Evolutionary conservation across 768 basidiomycete genomes (phyloP).

Genomic region (Boletus pseudopeckii): DNA sequence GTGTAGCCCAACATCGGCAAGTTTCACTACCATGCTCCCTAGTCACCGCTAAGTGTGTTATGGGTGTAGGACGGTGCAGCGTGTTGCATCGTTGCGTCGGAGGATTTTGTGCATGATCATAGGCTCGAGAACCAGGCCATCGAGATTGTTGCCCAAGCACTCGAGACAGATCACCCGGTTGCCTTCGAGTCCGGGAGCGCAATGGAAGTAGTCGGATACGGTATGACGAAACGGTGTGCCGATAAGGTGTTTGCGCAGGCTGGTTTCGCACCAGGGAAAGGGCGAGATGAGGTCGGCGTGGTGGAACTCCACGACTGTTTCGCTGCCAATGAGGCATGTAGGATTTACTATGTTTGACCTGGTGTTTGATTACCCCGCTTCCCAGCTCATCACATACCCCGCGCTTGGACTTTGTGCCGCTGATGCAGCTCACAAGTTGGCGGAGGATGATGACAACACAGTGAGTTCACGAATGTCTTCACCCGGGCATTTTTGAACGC

Average conservation of each 20-base stretch:
- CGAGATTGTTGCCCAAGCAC: slow-evolving; percentile 66
- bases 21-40: slow-evolving; percentile 7
- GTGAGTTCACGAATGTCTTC: slow-evolving; percentile 36
- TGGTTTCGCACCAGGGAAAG: slow-evolving; percentile 60
- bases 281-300: slow-evolving; percentile 73
- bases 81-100: slow-evolving; percentile 74
- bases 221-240: slow-evolving; percentile 68
- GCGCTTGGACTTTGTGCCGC: slow-evolving; percentile 68
- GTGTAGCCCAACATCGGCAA: slow-evolving; percentile 81
- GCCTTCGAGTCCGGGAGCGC: slow-evolving; percentile 67
- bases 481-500: not conserved
- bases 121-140: slow-evolving; percentile 83
- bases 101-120: slow-evolving; percentile 70
- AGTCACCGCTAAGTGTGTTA: not conserved
- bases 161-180: slow-evolving; percentile 61
- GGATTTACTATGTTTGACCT: not conserved
- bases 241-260: slow-evolving; percentile 69
- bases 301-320: slow-evolving; percentile 88
- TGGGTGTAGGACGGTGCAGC: slow-evolving; percentile 63
- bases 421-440: slow-evolving; percentile 69
- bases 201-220: slow-evolving; percentile 80
- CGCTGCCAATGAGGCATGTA: slow-evolving; percentile 68
- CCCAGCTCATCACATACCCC: slow-evolving; percentile 74
- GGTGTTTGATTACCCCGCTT: not conserved
- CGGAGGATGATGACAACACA: slow-evolving; percentile 76